These are phyloP conservation scores for Aegilops sharonensis DNA, from an alignment of 176 grass and related monocot genomes.

Conservation along the genomic window DNA sequence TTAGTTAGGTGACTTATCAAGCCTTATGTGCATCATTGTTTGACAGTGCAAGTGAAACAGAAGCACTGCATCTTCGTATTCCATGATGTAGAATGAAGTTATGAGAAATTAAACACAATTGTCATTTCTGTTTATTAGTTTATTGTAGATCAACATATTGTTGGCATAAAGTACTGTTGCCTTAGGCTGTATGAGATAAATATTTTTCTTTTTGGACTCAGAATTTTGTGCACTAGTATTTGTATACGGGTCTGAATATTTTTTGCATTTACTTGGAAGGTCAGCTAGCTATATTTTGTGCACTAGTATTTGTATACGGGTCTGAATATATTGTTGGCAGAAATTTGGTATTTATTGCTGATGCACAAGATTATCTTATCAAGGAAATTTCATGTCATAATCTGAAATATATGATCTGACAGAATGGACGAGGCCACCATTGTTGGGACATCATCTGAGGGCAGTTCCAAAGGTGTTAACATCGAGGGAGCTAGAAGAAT, in stretches of 20 bases:
- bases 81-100: conserved; percentile 1
- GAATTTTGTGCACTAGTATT: background rate
- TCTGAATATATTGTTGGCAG: background rate
- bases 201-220: background rate
- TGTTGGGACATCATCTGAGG: conserved; percentile 69
- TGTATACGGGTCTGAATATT: background rate
- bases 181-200: background rate
- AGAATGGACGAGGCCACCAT: conserved; percentile 93
- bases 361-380: conserved; percentile 24
- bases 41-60: conserved; percentile 18
- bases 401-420: conserved; percentile 34
- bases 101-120: background rate
- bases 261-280: conserved; percentile 1
- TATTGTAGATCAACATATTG: conserved; percentile 15
- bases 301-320: too few species aligned
- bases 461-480: conserved; percentile 72
- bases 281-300: background rate
- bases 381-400: conserved; percentile 18
- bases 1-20: conserved; percentile 16
- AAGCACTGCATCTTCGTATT: background rate
- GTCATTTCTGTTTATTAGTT: background rate
- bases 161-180: background rate
- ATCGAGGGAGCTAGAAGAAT: conserved; percentile 95
- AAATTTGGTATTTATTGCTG: background rate
- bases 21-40: conserved; percentile 4